A percentile compares a stretch with the other conserved stretches of the same genome.
phyloP scores from a whole-genome alignment of 768 basidiomycete genomes.

The Hypholoma sublateritium region DNA sequence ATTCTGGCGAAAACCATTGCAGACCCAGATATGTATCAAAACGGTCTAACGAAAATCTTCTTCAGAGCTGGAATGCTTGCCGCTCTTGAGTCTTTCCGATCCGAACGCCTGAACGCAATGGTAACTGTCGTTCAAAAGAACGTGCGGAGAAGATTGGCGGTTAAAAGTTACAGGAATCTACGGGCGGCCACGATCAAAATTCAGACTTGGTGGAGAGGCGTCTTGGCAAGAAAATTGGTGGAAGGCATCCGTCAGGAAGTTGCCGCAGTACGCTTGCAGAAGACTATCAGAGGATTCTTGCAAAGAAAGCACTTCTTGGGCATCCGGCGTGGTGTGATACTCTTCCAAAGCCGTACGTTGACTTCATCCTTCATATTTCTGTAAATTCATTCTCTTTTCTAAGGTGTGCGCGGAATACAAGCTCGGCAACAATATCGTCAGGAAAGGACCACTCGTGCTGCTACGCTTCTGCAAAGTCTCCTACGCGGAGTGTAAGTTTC shows the following conservation, averaged over 20 bases:
- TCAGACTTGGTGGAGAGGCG: conserved; percentile 95
- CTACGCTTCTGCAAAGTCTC: conserved; percentile 75
- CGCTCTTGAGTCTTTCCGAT: conserved; percentile 86
- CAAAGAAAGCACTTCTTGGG: conserved; percentile 72
- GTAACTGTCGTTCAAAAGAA: conserved; percentile 98
- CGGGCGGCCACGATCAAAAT: conserved; percentile 78
- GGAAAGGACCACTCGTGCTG: conserved; percentile 57
- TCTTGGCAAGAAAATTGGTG: conserved; percentile 71
- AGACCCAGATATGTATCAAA: conserved; percentile 96
- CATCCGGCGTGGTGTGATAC: conserved; percentile 58
- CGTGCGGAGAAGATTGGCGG: conserved; percentile 82
- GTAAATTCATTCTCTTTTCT: conserved; percentile 3
- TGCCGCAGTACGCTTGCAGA: conserved; percentile 78
- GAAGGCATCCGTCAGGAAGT: conserved; percentile 69
- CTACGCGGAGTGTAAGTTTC: conserved; percentile 81
- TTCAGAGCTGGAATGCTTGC: conserved; percentile 99
- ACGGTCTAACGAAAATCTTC: conserved; percentile 97
- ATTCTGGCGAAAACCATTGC: conserved; percentile 87
- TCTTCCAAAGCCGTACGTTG: conserved; percentile 84
- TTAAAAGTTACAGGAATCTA: conserved; percentile 73
- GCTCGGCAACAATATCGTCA: conserved; percentile 61
- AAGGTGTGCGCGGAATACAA: conserved; percentile 76
- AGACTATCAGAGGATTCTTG: conserved; percentile 64
- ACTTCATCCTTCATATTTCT: not conserved
- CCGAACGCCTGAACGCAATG: conserved; percentile 83